phyloP scores from a whole-genome alignment of 768 basidiomycete genomes.

The Macrocybe gigantea region DNA sequence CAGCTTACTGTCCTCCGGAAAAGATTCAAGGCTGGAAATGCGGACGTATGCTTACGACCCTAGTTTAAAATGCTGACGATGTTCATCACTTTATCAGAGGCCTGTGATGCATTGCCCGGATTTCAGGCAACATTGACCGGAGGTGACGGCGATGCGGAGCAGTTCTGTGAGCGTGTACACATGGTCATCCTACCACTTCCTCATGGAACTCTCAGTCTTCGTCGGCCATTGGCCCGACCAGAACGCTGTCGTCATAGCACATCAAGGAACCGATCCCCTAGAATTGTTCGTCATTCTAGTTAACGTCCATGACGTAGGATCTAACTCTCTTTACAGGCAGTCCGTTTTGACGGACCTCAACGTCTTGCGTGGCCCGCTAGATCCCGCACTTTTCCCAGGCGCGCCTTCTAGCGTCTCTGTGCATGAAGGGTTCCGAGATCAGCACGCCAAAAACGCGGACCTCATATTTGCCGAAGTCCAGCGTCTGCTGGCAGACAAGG shows the following conservation, averaged over 20 bases:
- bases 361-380: conserved; percentile 29
- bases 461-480: conserved; percentile 37
- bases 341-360: conserved; percentile 43
- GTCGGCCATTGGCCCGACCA: conserved; percentile 43
- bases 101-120: conserved; percentile 24
- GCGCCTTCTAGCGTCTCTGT: conserved; percentile 32
- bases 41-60: conserved; percentile 15
- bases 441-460: conserved; percentile 31
- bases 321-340: conserved; percentile 18
- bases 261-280: conserved; percentile 46
- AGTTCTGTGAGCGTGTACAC: conserved; percentile 20
- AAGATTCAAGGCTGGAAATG: conserved; percentile 24
- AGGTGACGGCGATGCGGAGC: conserved; percentile 24
- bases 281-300: conserved; percentile 26
- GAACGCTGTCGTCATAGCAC: conserved; percentile 41
- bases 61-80: neutral
- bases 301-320: neutral
- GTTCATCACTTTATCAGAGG: conserved; percentile 11
- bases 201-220: conserved; percentile 11
- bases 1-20: conserved; percentile 24
- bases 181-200: neutral
- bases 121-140: conserved; percentile 24
- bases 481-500: conserved; percentile 27
- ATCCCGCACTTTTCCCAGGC: conserved; percentile 45
- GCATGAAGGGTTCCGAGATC: conserved; percentile 44